phyloP scores from a whole-genome alignment of 257 asterid species.

The Ophiorrhiza pumila region DNA sequence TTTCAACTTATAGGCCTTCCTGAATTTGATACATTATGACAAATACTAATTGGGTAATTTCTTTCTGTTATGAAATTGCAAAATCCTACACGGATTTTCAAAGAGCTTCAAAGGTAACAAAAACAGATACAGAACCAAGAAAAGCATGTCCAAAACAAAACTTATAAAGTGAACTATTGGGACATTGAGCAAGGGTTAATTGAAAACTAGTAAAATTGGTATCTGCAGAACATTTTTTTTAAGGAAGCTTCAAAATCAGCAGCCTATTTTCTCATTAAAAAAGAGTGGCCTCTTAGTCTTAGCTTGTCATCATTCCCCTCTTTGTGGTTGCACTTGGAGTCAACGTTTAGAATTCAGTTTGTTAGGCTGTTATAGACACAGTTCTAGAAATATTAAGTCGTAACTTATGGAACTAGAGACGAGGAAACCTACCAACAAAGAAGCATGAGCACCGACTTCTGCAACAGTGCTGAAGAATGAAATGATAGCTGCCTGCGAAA shows the following conservation, averaged over 20 bases:
- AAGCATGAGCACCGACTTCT: conserved; percentile 69
- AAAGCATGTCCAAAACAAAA: too few species aligned
- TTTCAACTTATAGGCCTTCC: background rate
- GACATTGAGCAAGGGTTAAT: background rate
- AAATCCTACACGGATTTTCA: background rate
- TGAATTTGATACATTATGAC: background rate
- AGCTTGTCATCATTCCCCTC: background rate
- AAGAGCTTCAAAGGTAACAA: background rate
- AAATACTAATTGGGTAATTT: background rate
- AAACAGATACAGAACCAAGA: too few species aligned
- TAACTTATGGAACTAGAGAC: background rate
- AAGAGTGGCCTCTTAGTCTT: background rate
- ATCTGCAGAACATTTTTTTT: background rate
- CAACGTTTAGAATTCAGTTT: background rate
- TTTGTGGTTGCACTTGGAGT: background rate
- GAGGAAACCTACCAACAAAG: conserved; percentile 49
- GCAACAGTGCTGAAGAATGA: conserved; percentile 64
- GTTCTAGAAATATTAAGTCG: background rate
- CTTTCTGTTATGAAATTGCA: background rate
- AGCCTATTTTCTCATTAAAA: too few species aligned
- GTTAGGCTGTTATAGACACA: background rate
- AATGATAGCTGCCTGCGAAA: conserved; percentile 75
- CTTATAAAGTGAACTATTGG: too few species aligned
- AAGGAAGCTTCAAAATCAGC: background rate
- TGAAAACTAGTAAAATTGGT: background rate